Evolutionary conservation across 2,329 filamentous ascomycete genomes (phyloP).

Genomic region (Penicillium aurantiogriseum): DNA sequence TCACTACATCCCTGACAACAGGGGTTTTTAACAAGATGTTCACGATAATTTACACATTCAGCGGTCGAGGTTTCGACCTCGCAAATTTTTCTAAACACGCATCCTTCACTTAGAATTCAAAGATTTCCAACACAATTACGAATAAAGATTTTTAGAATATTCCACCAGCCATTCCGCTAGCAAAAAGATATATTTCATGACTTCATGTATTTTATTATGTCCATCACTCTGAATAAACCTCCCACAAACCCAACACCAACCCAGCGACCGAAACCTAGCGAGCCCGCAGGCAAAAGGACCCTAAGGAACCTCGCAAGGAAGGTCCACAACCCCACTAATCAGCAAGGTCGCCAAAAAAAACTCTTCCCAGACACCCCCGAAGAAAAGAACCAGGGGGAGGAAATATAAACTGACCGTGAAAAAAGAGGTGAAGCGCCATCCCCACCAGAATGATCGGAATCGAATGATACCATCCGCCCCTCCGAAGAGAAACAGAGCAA

Average conservation of each 20-base stretch:
- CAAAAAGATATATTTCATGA: not conserved
- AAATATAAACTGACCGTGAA: constrained; percentile 47
- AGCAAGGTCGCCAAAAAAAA: constrained; percentile 35
- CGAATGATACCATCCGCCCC: constrained; percentile 65
- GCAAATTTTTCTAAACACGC: constrained; percentile 4
- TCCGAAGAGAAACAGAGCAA: constrained; percentile 35
- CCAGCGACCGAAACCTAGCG: constrained; percentile 18
- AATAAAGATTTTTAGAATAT: not conserved
- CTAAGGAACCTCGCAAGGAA: constrained; percentile 11
- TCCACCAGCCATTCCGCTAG: not conserved
- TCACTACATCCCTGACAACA: constrained; percentile 19
- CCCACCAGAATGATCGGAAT: constrained; percentile 90
- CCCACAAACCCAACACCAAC: constrained; percentile 6
- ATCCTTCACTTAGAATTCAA: not conserved
- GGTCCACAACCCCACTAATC: constrained; percentile 32
- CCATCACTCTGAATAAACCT: not conserved
- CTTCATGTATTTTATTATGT: not conserved
- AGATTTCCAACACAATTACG: not conserved
- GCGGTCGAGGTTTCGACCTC: constrained; percentile 11
- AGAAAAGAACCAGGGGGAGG: constrained; percentile 1
- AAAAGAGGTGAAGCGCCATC: constrained; percentile 65
- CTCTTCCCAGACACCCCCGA: constrained; percentile 22
- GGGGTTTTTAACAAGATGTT: constrained; percentile 21
- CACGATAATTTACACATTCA: constrained; percentile 25
- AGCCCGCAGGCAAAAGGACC: constrained; percentile 5